Conservation (phyloP, 179 eudicot genomes). For the Actinidia arguta region DNA sequence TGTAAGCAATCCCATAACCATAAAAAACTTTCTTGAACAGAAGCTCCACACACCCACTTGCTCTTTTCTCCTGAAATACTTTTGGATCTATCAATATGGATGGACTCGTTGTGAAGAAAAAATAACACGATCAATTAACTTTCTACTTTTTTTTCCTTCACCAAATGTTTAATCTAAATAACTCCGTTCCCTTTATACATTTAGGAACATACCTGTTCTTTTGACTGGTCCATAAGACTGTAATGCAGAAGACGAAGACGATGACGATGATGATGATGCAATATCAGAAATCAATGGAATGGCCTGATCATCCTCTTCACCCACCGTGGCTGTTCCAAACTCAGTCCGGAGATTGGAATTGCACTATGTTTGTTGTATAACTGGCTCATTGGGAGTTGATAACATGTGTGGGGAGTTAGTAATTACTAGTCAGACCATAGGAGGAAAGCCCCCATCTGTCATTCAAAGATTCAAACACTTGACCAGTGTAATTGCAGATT, state of each 20-base stretch:
- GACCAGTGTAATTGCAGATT: no score
- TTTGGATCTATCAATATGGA: background rate
- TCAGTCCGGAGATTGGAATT: background rate
- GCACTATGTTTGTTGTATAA: background rate
- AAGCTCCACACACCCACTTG: constrained; percentile 17
- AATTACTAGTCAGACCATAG: background rate
- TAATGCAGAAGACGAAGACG: background rate
- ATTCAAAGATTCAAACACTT: background rate
- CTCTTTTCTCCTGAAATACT: constrained; percentile 17
- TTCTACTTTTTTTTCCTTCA: background rate
- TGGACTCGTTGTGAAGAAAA: background rate
- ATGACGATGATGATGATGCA: background rate
- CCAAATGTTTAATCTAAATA: no score
- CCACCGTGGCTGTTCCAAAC: background rate
- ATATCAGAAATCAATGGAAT: background rate
- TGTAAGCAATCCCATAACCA: constrained; percentile 9
- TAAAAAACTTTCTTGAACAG: constrained; percentile 9
- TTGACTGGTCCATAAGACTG: background rate
- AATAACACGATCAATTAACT: no score
- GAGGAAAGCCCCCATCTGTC: background rate
- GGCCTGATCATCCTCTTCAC: background rate
- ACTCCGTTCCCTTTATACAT: background rate
- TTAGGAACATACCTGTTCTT: background rate
- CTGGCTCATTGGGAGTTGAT: background rate
- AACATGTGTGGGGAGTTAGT: background rate